phyloP scores from a whole-genome alignment of 495 filamentous ascomycete genomes.

The Penicillium arizonense region DNA sequence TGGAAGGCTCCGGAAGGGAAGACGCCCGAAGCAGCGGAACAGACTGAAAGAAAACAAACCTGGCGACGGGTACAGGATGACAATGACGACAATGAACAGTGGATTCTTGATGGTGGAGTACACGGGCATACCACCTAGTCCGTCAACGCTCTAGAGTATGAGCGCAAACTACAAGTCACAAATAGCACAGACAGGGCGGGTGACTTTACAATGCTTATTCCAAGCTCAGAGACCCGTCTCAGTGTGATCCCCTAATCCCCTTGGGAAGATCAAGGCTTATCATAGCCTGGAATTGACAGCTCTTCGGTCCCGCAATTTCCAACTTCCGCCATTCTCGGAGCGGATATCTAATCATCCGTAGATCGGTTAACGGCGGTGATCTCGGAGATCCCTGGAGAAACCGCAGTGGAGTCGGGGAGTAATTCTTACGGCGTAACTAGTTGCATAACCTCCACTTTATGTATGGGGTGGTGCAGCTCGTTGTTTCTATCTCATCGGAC shows the following conservation, averaged over 20 bases:
- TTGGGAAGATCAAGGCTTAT: too few species aligned
- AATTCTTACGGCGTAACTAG: too few species aligned
- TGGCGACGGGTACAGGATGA: constrained; percentile 95
- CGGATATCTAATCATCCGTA: neutral
- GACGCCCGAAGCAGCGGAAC: constrained; percentile 31
- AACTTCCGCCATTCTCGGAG: neutral
- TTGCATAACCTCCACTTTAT: too few species aligned
- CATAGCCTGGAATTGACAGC: neutral
- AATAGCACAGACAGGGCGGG: too few species aligned
- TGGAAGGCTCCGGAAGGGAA: constrained; percentile 59
- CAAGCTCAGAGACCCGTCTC: too few species aligned
- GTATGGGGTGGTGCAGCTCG: too few species aligned
- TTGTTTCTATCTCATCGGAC: too few species aligned
- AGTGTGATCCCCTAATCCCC: too few species aligned
- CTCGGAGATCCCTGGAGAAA: neutral
- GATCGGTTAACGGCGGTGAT: constrained; percentile 5
- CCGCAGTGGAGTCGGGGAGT: neutral
- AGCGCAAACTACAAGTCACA: neutral
- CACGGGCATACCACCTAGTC: constrained; percentile 48
- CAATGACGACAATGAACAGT: constrained; percentile 83
- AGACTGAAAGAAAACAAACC: constrained; percentile 48
- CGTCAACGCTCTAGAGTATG: neutral
- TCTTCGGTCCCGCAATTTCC: neutral
- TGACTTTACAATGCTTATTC: too few species aligned
- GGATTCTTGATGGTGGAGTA: constrained; percentile 83